Conservation (phyloP, 208 protist genomes). For the Leishmania tarentolae region DNA sequence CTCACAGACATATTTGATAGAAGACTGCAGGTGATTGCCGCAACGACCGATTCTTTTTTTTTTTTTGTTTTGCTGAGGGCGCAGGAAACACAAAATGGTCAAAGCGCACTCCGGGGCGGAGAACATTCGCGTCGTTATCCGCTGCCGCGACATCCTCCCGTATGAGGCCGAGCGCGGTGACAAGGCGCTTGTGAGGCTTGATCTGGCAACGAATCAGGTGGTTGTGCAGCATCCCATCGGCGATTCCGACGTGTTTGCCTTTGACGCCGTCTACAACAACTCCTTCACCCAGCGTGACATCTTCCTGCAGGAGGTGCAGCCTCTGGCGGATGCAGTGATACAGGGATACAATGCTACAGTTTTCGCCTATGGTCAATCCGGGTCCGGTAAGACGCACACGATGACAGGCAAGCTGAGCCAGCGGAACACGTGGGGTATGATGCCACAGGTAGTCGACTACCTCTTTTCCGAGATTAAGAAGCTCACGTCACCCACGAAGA, state of each 20-base stretch:
- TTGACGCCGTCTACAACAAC: slow-evolving; percentile 93
- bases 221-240: slow-evolving; percentile 87
- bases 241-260: slow-evolving; percentile 85
- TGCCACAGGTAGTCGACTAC: slow-evolving; percentile 89
- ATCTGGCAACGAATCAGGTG: slow-evolving; percentile 88
- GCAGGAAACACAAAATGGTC: slow-evolving; percentile 36
- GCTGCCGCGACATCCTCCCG: slow-evolving; percentile 77
- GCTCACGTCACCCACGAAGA: slow-evolving; percentile 76
- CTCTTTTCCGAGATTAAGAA: slow-evolving; percentile 90
- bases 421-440: slow-evolving; percentile 88
- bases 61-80: not conserved
- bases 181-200: slow-evolving; percentile 85
- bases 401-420: slow-evolving; percentile 89
- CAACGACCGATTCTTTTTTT: not conserved
- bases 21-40: not conserved
- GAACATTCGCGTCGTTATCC: slow-evolving; percentile 92
- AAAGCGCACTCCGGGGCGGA: slow-evolving; percentile 75
- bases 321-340: slow-evolving; percentile 84
- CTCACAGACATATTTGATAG: not conserved
- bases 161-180: slow-evolving; percentile 87
- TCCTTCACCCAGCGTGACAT: slow-evolving; percentile 92
- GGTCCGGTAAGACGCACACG: slow-evolving; percentile 92
- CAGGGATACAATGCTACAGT: slow-evolving; percentile 93
- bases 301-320: slow-evolving; percentile 89
- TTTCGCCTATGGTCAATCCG: slow-evolving; percentile 93